Base-by-base conservation (phyloP, 352 stramenopile species). In the Phytophthora pisi region DNA sequence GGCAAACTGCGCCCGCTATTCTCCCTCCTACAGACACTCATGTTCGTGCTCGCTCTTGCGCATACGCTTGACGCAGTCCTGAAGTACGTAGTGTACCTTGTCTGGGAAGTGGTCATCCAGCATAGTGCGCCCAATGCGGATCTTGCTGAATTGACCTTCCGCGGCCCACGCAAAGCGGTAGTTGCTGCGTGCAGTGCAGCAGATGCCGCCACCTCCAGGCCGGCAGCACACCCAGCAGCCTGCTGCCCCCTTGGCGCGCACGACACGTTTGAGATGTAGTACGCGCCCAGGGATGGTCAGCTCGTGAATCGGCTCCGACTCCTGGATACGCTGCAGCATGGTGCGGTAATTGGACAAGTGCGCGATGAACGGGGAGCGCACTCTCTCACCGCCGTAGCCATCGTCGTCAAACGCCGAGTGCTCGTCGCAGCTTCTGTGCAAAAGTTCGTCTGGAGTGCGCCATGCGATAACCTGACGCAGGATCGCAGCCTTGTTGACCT, bases 21-120 rank as follows among this genome's bases (percentile, higher is more conserved):
- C 61, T 63, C 26, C 51, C 9, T 28, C n/a, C 40, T 74, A 74
- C n/a, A 68, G 31, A 57, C 26, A 57, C 24, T 77, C 65, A 4
- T 71, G 54, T 23, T 84, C 65, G 7, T 80, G 54, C 43, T 83
- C 63, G 24, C 30, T 73, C 46, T 66, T 77, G n/a, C 72, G 61
- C 74, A 89, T 61, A 34, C 72, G 70, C 66, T 88, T 78, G 38
- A 86, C 79, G 53, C 86, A 95, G 61, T 96, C 86, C 52, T 95
- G 81, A 6, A 96, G 78, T 47, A 96, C 88, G 61, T 88, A 84
- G 67, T 96, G 86, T 4, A 96, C 87, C 62, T 95, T 96, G 73
- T 96, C 87, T 1, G 88, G 87, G 52, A 96, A 96, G 60, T 96
- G 89, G 51, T 96, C 87, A 71, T 95, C 87, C 20, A 96, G 73